Evolutionary conservation across 148 eudicot species (phyloP).

Genomic region (Limonium bicolor): DNA sequence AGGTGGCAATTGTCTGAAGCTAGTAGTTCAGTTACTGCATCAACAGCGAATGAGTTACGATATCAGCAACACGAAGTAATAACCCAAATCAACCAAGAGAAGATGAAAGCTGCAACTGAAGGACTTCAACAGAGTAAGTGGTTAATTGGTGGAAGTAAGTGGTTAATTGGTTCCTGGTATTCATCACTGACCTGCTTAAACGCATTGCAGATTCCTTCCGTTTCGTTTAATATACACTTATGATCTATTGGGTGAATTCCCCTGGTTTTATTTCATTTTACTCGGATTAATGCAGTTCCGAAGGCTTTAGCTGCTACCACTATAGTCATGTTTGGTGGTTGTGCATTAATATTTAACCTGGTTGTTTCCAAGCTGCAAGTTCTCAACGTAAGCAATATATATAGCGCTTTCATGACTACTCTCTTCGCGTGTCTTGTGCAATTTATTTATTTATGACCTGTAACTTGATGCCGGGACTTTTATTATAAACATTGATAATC

Average conservation of each 20-base stretch:
- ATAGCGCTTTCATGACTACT: neutral
- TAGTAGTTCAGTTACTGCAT: slow-evolving; percentile 42
- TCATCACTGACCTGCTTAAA: too few species aligned
- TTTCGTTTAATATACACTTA: too few species aligned
- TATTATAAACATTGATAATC: too few species aligned
- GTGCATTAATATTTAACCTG: slow-evolving; percentile 38
- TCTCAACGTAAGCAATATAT: slow-evolving; percentile 42
- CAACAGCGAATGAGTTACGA: slow-evolving; percentile 79
- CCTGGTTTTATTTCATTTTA: neutral
- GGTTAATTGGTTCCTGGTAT: neutral
- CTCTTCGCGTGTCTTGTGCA: neutral
- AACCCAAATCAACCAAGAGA: slow-evolving; percentile 46
- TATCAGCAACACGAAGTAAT: slow-evolving; percentile 38
- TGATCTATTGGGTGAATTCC: too few species aligned
- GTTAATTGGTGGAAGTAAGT: neutral
- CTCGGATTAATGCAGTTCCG: slow-evolving; percentile 75
- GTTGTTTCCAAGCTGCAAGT: slow-evolving; percentile 50
- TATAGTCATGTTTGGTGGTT: slow-evolving; percentile 60
- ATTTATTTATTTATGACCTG: neutral
- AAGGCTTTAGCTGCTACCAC: slow-evolving; percentile 82
- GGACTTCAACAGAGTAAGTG: slow-evolving; percentile 62
- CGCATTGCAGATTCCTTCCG: too few species aligned
- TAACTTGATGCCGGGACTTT: neutral
- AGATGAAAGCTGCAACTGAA: slow-evolving; percentile 68
- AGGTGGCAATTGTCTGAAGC: slow-evolving; percentile 76